Conservation (phyloP, 1,284 basidiomycete species). For the Chalciporus sp. region DNA sequence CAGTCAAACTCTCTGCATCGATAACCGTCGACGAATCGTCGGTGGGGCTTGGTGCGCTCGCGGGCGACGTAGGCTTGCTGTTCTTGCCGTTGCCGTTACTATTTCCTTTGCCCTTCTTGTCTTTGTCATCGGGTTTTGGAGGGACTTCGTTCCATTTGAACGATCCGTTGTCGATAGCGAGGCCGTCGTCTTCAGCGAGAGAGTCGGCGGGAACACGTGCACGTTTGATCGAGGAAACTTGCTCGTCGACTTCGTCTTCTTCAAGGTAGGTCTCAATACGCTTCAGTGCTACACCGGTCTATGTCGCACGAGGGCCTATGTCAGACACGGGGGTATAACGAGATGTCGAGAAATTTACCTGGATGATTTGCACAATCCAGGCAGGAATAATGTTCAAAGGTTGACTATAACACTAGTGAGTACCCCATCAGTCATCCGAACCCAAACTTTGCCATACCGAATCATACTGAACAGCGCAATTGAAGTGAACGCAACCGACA, state of each 20-base stretch:
- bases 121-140: constrained; percentile 5
- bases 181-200: constrained; percentile 36
- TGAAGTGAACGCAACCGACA: constrained; percentile 74
- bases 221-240: constrained; percentile 66
- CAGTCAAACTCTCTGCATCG: constrained; percentile 18
- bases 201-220: constrained; percentile 22
- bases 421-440: not conserved
- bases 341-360: constrained; percentile 14
- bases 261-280: constrained; percentile 81
- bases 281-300: constrained; percentile 76
- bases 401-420: constrained; percentile 34
- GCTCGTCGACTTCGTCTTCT: constrained; percentile 80
- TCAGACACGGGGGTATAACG: not conserved
- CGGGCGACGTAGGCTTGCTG: not conserved
- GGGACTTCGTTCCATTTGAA: constrained; percentile 63
- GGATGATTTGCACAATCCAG: constrained; percentile 52
- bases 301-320: not conserved
- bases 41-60: not conserved
- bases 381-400: constrained; percentile 74
- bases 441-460: constrained; percentile 38
- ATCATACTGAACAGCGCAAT: constrained; percentile 77
- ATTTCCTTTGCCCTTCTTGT: constrained; percentile 10
- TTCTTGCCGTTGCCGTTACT: constrained; percentile 11
- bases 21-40: constrained; percentile 12
- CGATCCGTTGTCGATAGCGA: constrained; percentile 57